Evolutionary conservation across 768 basidiomycete genomes (phyloP), one percentile per base, ranked within the genome.

Genomic region (Suillus clintonianus): DNA sequence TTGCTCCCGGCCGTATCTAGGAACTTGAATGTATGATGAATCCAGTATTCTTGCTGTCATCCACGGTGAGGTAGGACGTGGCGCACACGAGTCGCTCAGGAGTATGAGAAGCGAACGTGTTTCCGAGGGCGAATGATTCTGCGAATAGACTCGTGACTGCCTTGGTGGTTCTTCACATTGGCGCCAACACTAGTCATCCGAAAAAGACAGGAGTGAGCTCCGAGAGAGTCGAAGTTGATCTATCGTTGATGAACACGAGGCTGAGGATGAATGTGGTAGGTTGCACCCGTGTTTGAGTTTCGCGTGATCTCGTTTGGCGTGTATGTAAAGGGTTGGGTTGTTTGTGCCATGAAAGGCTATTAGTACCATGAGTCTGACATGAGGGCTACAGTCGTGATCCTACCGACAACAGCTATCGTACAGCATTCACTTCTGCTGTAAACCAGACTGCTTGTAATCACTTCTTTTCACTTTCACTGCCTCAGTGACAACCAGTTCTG

Each of bases 401-500:
- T 32, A 32, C 51, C 51, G 32, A 53, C 30, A 4, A 51, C 50
- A 51, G 17, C 50, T 51, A 37, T 17, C 9, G 30, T 53, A 50
- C 48, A 50, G 48, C 51, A 53, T 51, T 19, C 32, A 30, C 30
- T 11, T 11, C 47, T 47, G 47, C 47, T 47, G 47, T 24, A 24
- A 48, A 48, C 47, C 11, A 34, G 47, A 24, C 15, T 41, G 56
- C 59, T 53, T 60, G 36, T 60, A 48, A 53, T 57, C 66, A 67
- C 65, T n/a, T 51, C 65, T n/a, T 51, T 62, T 41, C 47, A 32
- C 39, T 47, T 22, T 39, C 47, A 36, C 36, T n/a, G 6, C 39
- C 13, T 27, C 27, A 27, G 27, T 27, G 27, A 57, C 36, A 56
- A 39, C 36, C 41, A 41, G 17, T 41, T 57, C 17, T 19, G 15